phyloP scores from a whole-genome alignment of 2,329 filamentous ascomycete genomes.

The Paraconiothyrium sp. region DNA sequence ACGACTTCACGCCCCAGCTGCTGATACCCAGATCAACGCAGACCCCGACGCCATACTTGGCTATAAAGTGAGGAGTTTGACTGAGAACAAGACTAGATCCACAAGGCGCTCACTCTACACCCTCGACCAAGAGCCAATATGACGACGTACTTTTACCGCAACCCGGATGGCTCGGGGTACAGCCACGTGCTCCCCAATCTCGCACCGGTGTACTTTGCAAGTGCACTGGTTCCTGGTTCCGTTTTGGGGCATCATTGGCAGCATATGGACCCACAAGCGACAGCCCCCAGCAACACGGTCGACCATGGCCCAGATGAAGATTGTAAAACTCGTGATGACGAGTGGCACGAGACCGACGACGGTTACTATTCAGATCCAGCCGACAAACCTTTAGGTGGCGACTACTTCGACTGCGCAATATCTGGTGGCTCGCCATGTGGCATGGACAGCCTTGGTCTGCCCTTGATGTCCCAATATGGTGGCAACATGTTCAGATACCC shows the following conservation, averaged over 20 bases:
- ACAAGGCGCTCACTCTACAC: neutral
- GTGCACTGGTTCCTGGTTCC: neutral
- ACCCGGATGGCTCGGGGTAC: slow-evolving; percentile 7
- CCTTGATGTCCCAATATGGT: neutral
- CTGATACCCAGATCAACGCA: neutral
- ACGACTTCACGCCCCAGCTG: neutral
- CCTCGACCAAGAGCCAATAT: neutral
- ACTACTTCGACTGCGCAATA: neutral
- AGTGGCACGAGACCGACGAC: slow-evolving; percentile 3
- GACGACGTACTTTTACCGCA: slow-evolving; percentile 11
- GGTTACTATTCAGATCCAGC: neutral
- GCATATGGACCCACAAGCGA: neutral
- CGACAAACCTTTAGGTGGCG: neutral
- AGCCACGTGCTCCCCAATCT: neutral
- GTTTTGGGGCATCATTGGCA: neutral
- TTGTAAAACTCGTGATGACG: neutral
- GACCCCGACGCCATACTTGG: neutral
- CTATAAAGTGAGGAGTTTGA: neutral
- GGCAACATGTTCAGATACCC: neutral
- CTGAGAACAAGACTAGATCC: neutral
- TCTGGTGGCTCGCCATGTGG: neutral
- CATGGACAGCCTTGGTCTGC: neutral
- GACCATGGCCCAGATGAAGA: neutral
- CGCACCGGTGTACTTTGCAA: neutral
- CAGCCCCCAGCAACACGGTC: neutral